Evolutionary conservation across 2,329 filamentous ascomycete species (phyloP).

Genomic region (Diaporthe destruens): DNA sequence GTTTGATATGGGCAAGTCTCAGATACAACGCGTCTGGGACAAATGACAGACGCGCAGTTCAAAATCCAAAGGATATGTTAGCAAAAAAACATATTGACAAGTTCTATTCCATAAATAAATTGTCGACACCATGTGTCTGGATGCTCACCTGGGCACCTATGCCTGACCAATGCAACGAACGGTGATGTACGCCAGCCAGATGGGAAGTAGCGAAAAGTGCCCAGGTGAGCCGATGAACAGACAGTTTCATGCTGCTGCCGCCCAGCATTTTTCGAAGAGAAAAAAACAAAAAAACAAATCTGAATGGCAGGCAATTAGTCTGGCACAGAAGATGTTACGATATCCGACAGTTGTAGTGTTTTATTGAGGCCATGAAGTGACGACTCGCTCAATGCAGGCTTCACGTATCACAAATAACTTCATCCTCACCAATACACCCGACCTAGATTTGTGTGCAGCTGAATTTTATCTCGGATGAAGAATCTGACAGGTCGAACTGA

Average conservation of each 20-base stretch:
- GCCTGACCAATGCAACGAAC: background rate
- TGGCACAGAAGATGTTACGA: background rate
- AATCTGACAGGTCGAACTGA: background rate
- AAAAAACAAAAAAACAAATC: background rate
- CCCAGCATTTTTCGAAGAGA: background rate
- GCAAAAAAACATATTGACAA: background rate
- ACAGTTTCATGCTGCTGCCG: background rate
- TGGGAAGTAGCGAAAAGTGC: too few relatives aligned
- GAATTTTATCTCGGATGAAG: too few relatives aligned
- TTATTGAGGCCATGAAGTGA: background rate
- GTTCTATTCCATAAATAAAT: background rate
- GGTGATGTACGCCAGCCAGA: background rate
- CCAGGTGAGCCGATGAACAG: background rate
- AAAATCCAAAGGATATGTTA: background rate
- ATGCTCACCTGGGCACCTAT: background rate
- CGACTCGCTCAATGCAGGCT: too few relatives aligned
- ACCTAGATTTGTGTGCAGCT: background rate
- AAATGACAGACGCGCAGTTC: background rate
- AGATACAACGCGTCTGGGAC: conserved; percentile 2
- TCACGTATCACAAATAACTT: background rate
- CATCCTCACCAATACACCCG: background rate
- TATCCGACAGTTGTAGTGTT: background rate
- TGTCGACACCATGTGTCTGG: background rate
- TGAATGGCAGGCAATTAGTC: background rate
- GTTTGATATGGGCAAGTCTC: conserved; percentile 24